Evolutionary conservation across 1,139 yeast species (phyloP), one percentile per base, ranked within the genome.

Genomic region (Trichomonascaceae sp.): DNA sequence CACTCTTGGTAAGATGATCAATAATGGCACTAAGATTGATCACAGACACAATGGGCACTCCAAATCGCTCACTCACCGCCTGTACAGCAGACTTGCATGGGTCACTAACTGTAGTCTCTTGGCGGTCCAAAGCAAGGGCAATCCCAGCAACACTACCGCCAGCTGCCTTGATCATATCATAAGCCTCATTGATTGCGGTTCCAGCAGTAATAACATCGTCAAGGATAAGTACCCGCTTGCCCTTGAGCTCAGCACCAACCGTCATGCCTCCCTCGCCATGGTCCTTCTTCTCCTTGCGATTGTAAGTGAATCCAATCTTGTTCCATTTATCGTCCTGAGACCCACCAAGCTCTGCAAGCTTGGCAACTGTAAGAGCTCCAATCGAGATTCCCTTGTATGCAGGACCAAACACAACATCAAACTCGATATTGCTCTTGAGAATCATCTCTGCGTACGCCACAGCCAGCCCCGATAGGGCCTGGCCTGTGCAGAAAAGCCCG

Each of bases 171-270:
- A 89, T 84, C 48, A 89, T 80, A 35, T 69, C 74, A 47, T 84
- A 80, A 1, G 97, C 96, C 60, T 89, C 97, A 50, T 79, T 80
- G 54, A 87, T 85, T 35, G 98, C 98, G 39, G 97, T 89, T 27
- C 98, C 98, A 2, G 98, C 97, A 40, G 97, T 89, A 75, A 89
- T 87, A 33, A 89, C 97, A 51, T 89, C 98, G 58, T 89, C 98
- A 44, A 89, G 84, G 49, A 89, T 79, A 50, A 89, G 65, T 23
- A 85, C 72, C 42, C 67, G 69, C 57, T 85, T 79, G 37, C 71
- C 80, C 41, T 69, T 67, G 48, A 89, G 68, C 3, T 72, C 59
- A 30, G 82, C 74, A 23, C 98, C 98, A 27, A 89, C 98, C 50
- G 89, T 81, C 39, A 72, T 71, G 13, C 98, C 98, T 42, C 98